Evolutionary conservation across 2,329 filamentous ascomycete genomes (phyloP), one percentile per base, ranked within the genome.

Genomic region (Paraconiothyrium brasiliense): DNA sequence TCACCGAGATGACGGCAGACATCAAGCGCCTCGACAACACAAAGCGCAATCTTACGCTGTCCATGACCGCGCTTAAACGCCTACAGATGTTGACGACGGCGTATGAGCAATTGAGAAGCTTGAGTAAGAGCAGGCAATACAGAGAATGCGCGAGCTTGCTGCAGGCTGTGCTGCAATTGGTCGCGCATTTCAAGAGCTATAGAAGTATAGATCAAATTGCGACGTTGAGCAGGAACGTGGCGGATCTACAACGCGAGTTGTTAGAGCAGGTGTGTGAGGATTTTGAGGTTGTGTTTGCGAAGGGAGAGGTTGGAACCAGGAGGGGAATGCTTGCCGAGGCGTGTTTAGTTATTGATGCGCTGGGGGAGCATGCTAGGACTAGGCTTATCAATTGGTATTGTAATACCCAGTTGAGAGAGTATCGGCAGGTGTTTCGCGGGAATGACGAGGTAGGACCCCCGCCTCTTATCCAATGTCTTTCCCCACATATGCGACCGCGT

Each of bases 211-310:
- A 98, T 76, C 95, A 99, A 84, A 98, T 99, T 76, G 95, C 95
- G 32, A 92, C 92, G 0, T 84, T 99, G 65, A 97, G 93, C 75
- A 89, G 93, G 55, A 97, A 96, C 71, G 95, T 99, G 39, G 91
- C 93, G 6, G 95, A 98, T 71, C 85, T 99, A 66, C 95, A 99
- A 81, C 85, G 94, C 62, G 94, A 97, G 78, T 82, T 99, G 61
- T 82, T 97, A 60, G 95, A 99, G 81, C 95, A 99, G 80, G 91
- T 99, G n/a, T 99, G 95, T 77, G 95, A 98, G 80, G 95, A 99
- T 79, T 99, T 99, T 76, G 95, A 99, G 83, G 87, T 97, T 61
- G 91, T 92, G 0, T 99, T 98, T 79, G 90, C 94, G 22, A 97
- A 94, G 79, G 90, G 89, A 24, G 94, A 98, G 79, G 89, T 97